Conservation (phyloP, 208 protist species). For the Wallacemonas sp. region DNA sequence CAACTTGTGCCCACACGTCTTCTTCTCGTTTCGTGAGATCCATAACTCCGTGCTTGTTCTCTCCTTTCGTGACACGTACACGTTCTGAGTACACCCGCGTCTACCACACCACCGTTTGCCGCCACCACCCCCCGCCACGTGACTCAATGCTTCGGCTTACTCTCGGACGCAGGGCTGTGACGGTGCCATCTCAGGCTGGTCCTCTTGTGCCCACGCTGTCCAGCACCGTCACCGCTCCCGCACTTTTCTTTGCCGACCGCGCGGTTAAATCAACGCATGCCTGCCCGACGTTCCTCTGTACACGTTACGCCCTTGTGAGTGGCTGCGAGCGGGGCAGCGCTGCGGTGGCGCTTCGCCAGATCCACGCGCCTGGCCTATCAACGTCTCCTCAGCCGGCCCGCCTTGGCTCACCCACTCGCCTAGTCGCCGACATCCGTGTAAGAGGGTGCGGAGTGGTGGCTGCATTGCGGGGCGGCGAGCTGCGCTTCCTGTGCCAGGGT, state of each 20-base stretch:
- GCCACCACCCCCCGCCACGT: background rate
- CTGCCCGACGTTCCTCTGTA: slow-evolving; percentile 58
- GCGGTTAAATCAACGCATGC: slow-evolving; percentile 60
- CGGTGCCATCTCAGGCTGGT: background rate
- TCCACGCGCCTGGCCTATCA: background rate
- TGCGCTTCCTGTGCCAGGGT: slow-evolving; percentile 66
- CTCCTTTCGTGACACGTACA: background rate
- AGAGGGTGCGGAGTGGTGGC: slow-evolving; percentile 44
- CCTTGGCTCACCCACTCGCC: slow-evolving; percentile 6
- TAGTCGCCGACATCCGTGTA: slow-evolving; percentile 34
- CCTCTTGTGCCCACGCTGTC: background rate
- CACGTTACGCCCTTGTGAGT: slow-evolving; percentile 9
- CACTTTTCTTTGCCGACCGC: slow-evolving; percentile 69
- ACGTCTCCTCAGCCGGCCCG: background rate
- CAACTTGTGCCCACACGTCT: background rate
- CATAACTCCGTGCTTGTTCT: too few species aligned
- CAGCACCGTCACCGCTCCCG: background rate
- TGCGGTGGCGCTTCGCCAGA: slow-evolving; percentile 20
- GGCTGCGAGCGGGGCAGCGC: slow-evolving; percentile 29
- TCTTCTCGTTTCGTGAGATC: slow-evolving; percentile 3
- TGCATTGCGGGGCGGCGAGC: slow-evolving; percentile 39
- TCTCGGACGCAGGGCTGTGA: background rate
- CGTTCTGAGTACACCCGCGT: too few species aligned
- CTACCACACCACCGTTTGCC: too few species aligned
- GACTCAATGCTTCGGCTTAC: slow-evolving; percentile 6